Evolutionary conservation across 352 stramenopile species (phyloP), one percentile per base, ranked within the genome.

Genomic region (Globisporangium spinosum): DNA sequence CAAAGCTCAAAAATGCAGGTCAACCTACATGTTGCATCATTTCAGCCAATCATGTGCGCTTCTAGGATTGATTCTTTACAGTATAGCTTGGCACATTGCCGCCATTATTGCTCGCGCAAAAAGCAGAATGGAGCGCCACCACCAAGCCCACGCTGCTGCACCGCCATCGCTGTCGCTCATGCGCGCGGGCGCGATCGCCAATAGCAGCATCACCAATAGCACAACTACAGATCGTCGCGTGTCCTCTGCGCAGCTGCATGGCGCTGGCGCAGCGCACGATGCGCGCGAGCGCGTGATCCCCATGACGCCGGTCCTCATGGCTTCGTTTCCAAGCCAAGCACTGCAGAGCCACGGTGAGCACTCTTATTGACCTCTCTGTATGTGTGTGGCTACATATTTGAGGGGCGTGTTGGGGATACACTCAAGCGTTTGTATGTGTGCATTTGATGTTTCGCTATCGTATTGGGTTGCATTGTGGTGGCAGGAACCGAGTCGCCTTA

Each of bases 281-380:
- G 9, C 29, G 15, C 45, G 60, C 0, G 60, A 57, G 20, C 60
- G 60, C 15, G 47, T 23, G 34, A 58, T 58, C 23, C 60, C 60
- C 45, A 66, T 59, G 60, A 66, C 60, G 43, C 60, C 60, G 0
- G 13, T 59, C 17, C 60, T 66, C 27, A 35, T 56, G 25, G 60
- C 60, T 47, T 66, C 60, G 4, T 58, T 66, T 51, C 60, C 60
- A 9, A 65, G 23, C 17, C 59, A 65, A 25, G 12, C 15, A 3
- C 60, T 43, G 20, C 40, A 43, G 32, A 58, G n/a, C 17, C 43
- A 58, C 1, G 29, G 56, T 43, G 22, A 17, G 43, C 27, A 35
- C 17, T n/a, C 10, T n/a, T 49, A 34, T 3, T 22, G 22, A 15
- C 10, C 15, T 53, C 34, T 55, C 0, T 34, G 9, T 34, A 2